phyloP scores from a whole-genome alignment of 768 basidiomycete genomes.

The Tricholoma hemisulphureum region DNA sequence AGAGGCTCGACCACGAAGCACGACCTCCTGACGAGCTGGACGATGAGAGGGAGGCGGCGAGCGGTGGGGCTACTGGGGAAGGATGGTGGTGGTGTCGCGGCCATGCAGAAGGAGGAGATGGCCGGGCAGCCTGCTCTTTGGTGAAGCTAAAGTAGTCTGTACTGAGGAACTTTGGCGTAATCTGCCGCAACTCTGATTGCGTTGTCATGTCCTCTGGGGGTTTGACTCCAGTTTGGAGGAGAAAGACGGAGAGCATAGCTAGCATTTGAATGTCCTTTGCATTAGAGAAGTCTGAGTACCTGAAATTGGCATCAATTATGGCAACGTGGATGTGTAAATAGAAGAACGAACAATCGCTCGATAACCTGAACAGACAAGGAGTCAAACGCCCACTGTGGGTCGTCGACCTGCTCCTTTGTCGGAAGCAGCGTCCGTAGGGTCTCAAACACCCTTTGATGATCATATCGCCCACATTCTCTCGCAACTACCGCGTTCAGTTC shows the following conservation, averaged over 20 bases:
- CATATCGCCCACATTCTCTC: slow-evolving; percentile 54
- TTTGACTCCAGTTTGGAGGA: slow-evolving; percentile 48
- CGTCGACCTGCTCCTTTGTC: slow-evolving; percentile 11
- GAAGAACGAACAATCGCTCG: slow-evolving; percentile 43
- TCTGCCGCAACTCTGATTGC: neutral
- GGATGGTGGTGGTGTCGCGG: slow-evolving; percentile 40
- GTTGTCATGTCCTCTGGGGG: slow-evolving; percentile 8
- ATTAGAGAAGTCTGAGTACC: slow-evolving; percentile 40
- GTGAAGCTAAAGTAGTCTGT: slow-evolving; percentile 62
- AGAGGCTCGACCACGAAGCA: slow-evolving; percentile 80
- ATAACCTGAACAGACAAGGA: slow-evolving; percentile 40
- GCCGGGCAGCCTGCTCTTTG: slow-evolving; percentile 34
- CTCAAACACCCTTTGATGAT: slow-evolving; percentile 70
- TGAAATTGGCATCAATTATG: slow-evolving; percentile 14
- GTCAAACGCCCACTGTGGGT: slow-evolving; percentile 22
- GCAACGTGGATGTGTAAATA: slow-evolving; percentile 2
- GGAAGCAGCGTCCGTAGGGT: slow-evolving; percentile 52
- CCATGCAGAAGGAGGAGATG: slow-evolving; percentile 51
- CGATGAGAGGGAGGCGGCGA: slow-evolving; percentile 43
- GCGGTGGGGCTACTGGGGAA: slow-evolving; percentile 36
- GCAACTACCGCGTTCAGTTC: slow-evolving; percentile 60
- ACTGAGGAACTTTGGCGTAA: slow-evolving; percentile 20
- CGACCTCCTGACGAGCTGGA: slow-evolving; percentile 59
- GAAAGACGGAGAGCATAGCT: slow-evolving; percentile 69
- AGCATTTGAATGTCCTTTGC: slow-evolving; percentile 78